Conservation (phyloP, 179 eudicot species). For the Actinidia arguta region DNA sequence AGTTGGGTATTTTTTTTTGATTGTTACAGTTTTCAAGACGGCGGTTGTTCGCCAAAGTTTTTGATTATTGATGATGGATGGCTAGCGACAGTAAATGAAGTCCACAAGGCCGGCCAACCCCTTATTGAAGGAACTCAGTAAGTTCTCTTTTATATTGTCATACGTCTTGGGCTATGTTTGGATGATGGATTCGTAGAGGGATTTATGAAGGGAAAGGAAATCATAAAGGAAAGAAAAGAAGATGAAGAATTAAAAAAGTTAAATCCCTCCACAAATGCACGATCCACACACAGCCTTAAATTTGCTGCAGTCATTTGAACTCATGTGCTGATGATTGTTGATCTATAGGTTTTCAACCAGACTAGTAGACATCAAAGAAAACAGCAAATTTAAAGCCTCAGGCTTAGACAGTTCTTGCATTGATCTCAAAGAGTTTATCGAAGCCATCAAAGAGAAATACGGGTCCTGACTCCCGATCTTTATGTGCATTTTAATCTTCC, state of each 20-base stretch:
- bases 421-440: constrained; percentile 55
- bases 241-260: too few species aligned
- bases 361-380: constrained; percentile 60
- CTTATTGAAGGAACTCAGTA: constrained; percentile 60
- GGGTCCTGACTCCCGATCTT: constrained; percentile 23
- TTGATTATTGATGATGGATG: constrained; percentile 86
- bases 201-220: too few species aligned
- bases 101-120: constrained; percentile 55
- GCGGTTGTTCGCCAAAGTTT: constrained; percentile 68
- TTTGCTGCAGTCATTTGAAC: too few species aligned
- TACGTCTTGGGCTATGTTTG: too few species aligned
- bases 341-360: constrained; percentile 49
- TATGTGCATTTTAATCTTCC: too few species aligned
- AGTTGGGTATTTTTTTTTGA: constrained; percentile 4
- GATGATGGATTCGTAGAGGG: too few species aligned
- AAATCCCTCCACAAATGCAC: too few species aligned
- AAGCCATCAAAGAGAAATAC: constrained; percentile 57
- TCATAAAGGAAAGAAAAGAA: too few species aligned
- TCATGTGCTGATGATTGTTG: too few species aligned
- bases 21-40: constrained; percentile 58
- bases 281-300: too few species aligned
- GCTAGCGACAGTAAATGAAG: constrained; percentile 73
- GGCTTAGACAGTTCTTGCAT: constrained; percentile 22
- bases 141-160: too few species aligned
- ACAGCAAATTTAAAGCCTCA: constrained; percentile 51